A percentile compares a stretch with the other conserved stretches of the same genome.
Evolutionary conservation across 2,329 filamentous ascomycete genomes (phyloP).

Genomic region (Hortaea werneckii): DNA sequence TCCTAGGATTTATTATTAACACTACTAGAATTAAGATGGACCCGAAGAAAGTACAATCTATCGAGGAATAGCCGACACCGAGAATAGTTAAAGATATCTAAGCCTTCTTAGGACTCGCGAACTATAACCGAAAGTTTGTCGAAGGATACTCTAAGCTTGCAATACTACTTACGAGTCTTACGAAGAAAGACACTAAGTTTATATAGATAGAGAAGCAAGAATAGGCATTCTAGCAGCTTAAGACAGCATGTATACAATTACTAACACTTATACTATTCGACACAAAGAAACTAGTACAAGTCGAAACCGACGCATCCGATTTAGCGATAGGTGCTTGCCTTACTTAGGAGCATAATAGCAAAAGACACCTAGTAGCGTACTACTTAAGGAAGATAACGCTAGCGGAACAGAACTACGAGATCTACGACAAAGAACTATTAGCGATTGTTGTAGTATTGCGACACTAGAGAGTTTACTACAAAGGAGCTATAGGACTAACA

Average conservation of each 20-base stretch:
- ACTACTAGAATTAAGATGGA: constrained; percentile 19
- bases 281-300: neutral
- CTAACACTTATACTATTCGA: constrained; percentile 6
- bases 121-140: constrained; percentile 9
- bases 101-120: constrained; percentile 10
- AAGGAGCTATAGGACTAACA: constrained; percentile 8
- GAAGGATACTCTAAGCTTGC: constrained; percentile 6
- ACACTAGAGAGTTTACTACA: constrained; percentile 9
- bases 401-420: constrained; percentile 6
- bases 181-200: constrained; percentile 3
- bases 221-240: constrained; percentile 2
- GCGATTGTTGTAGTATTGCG: constrained; percentile 6
- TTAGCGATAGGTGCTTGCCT: neutral
- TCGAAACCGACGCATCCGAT: constrained; percentile 2
- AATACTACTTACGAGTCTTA: constrained; percentile 5
- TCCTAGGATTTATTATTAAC: constrained; percentile 23
- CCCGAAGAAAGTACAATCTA: constrained; percentile 14
- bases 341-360: neutral
- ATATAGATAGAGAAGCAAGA: constrained; percentile 2
- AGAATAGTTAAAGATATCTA: constrained; percentile 1
- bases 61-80: constrained; percentile 11
- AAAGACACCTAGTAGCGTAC: neutral
- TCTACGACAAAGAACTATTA: constrained; percentile 11
- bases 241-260: neutral
- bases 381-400: neutral